Evolutionary conservation across 768 basidiomycete species (phyloP).

Genomic region (Suillus placidus): DNA sequence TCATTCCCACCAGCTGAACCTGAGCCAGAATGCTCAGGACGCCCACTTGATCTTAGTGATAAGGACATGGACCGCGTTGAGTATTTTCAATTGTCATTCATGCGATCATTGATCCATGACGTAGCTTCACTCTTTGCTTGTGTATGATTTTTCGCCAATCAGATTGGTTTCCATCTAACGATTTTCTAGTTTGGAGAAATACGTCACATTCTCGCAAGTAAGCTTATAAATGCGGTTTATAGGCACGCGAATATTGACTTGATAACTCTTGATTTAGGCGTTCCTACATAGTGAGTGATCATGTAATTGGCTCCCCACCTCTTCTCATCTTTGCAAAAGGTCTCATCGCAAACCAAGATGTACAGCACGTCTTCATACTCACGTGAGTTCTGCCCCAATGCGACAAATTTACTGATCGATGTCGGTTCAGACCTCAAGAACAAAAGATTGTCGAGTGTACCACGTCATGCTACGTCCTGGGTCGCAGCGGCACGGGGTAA

Average conservation of each 20-base stretch:
- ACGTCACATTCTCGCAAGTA: slow-evolving; percentile 33
- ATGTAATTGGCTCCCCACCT: neutral
- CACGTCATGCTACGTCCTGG: slow-evolving; percentile 65
- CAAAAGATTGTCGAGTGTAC: slow-evolving; percentile 60
- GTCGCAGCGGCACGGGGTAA: slow-evolving; percentile 76
- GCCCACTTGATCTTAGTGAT: slow-evolving; percentile 39
- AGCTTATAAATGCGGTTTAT: neutral
- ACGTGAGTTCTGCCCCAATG: slow-evolving; percentile 17
- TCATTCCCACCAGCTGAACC: slow-evolving; percentile 48
- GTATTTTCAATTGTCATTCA: neutral
- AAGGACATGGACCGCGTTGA: slow-evolving; percentile 53
- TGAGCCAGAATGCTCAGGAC: slow-evolving; percentile 18
- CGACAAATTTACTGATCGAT: slow-evolving; percentile 19
- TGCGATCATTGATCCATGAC: neutral
- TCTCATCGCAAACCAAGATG: slow-evolving; percentile 26
- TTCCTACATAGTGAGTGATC: slow-evolving; percentile 23
- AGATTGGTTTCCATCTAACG: slow-evolving; percentile 37
- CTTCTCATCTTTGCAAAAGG: slow-evolving; percentile 16
- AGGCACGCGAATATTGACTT: neutral
- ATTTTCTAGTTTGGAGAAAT: slow-evolving; percentile 43
- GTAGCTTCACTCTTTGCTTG: slow-evolving; percentile 61
- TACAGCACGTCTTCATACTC: slow-evolving; percentile 32
- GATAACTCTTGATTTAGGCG: slow-evolving; percentile 17
- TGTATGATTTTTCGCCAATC: slow-evolving; percentile 41
- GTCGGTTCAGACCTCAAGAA: slow-evolving; percentile 43